Evolutionary conservation across 257 asterid genomes (phyloP).

Genomic region (Anisodus tanguticus): DNA sequence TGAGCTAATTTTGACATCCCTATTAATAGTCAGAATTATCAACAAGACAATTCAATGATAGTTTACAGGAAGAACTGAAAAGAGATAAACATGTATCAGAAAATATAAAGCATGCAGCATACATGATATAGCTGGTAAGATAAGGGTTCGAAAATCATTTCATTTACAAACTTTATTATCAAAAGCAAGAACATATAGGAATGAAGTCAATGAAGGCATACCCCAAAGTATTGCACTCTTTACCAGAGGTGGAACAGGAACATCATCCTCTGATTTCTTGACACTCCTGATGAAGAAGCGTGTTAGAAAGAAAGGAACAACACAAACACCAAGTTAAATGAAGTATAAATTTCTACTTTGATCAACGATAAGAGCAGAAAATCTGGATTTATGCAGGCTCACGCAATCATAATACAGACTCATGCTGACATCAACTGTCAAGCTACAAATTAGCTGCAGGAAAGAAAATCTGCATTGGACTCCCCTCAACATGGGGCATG

Average conservation of each 20-base stretch:
- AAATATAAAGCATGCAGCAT: neutral
- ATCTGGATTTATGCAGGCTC: no score
- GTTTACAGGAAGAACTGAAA: neutral
- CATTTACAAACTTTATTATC: neutral
- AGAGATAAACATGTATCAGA: neutral
- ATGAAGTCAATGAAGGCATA: conserved; percentile 36
- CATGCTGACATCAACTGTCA: conserved; percentile 7
- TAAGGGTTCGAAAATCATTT: neutral
- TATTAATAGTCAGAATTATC: neutral
- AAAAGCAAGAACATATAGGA: conserved; percentile 21
- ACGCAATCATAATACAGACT: neutral
- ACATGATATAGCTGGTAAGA: neutral
- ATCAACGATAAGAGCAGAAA: neutral
- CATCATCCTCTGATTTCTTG: conserved; percentile 80
- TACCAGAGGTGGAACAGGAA: conserved; percentile 94
- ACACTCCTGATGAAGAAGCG: conserved; percentile 61
- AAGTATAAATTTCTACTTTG: conserved; percentile 20
- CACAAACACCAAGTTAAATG: conserved; percentile 13
- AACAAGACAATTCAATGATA: neutral
- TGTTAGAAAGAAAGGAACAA: neutral
- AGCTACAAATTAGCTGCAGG: neutral
- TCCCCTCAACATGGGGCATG: neutral
- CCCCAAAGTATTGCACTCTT: conserved; percentile 99
- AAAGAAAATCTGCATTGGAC: conserved; percentile 7
- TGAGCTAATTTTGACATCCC: no score